Percentiles rank a stretch among this genome's conserved stretches.
Conservation (phyloP, 345 rosid species). For the Rhizophora mangle region DNA sequence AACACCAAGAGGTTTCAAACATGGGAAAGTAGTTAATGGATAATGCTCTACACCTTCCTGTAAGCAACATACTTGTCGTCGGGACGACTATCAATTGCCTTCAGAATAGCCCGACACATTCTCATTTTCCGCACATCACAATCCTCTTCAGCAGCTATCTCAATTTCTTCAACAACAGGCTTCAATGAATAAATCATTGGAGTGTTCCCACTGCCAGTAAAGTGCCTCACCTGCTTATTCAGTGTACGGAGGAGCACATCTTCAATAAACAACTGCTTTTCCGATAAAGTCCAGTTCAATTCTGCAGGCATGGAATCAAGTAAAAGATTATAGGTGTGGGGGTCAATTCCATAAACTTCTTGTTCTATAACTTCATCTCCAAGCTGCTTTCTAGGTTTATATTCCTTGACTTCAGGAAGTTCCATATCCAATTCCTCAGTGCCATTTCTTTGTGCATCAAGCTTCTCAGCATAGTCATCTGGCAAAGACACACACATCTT, state of each 20-base stretch:
- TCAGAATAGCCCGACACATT: constrained; percentile 77
- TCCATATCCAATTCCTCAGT: constrained; percentile 96
- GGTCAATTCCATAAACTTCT: constrained; percentile 99
- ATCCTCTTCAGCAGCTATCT: constrained; percentile 59
- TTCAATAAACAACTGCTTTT: constrained; percentile 83
- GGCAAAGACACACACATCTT: constrained; percentile 94
- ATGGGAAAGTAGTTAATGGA: background rate
- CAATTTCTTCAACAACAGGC: constrained; percentile 86
- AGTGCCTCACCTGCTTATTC: constrained; percentile 79
- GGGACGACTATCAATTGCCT: constrained; percentile 79
- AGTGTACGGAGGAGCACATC: constrained; percentile 75
- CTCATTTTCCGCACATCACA: constrained; percentile 58
- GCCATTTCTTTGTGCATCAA: constrained; percentile 80
- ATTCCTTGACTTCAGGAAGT: constrained; percentile 99
- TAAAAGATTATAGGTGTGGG: constrained; percentile 91
- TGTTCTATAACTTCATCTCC: constrained; percentile 94
- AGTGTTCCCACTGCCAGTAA: constrained; percentile 85
- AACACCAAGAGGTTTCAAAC: background rate
- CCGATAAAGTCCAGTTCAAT: constrained; percentile 66
- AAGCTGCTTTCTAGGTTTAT: constrained; percentile 82
- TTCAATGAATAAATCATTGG: constrained; percentile 81
- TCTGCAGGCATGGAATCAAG: constrained; percentile 99
- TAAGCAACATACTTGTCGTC: constrained; percentile 96
- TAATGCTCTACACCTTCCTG: constrained; percentile 62
- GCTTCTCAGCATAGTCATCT: constrained; percentile 94